Percentiles rank a stretch among this genome's conserved stretches.
Conservation (phyloP, 2,329 filamentous ascomycete species). For the Alternaria rosae region DNA sequence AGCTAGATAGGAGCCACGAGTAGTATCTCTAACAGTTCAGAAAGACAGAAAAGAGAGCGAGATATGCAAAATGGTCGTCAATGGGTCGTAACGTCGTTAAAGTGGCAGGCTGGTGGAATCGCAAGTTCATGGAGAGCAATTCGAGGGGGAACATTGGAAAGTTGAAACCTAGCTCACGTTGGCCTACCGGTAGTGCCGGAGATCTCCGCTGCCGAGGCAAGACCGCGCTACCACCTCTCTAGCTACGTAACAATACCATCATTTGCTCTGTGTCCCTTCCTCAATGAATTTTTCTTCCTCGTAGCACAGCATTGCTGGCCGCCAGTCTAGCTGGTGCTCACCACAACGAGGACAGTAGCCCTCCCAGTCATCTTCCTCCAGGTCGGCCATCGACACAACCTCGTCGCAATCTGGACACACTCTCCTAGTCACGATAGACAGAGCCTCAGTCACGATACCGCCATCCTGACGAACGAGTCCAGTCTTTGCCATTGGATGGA, state of each 20-base stretch:
- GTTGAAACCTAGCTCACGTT: conserved; percentile 21
- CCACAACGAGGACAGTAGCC: too few species aligned
- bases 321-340: not conserved
- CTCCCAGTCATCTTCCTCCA: not conserved
- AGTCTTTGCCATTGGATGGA: not conserved
- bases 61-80: conserved; percentile 34
- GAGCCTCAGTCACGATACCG: not conserved
- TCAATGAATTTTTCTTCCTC: too few species aligned
- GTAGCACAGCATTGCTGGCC: too few species aligned
- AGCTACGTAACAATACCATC: too few species aligned
- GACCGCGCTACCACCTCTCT: too few species aligned
- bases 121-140: conserved; percentile 13
- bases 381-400: not conserved
- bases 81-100: conserved; percentile 44
- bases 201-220: conserved; percentile 15
- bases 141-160: conserved; percentile 14
- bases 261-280: too few species aligned
- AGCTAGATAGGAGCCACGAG: conserved; percentile 1
- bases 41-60: conserved; percentile 22
- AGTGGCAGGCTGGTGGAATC: conserved; percentile 16
- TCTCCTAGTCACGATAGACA: not conserved
- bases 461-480: not conserved
- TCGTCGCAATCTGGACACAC: not conserved
- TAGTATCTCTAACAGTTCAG: not conserved
- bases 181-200: conserved; percentile 19